These are phyloP conservation scores for Kodamaea derodonti DNA, from an alignment of 1,139 yeast species.

Conservation along the genomic window DNA sequence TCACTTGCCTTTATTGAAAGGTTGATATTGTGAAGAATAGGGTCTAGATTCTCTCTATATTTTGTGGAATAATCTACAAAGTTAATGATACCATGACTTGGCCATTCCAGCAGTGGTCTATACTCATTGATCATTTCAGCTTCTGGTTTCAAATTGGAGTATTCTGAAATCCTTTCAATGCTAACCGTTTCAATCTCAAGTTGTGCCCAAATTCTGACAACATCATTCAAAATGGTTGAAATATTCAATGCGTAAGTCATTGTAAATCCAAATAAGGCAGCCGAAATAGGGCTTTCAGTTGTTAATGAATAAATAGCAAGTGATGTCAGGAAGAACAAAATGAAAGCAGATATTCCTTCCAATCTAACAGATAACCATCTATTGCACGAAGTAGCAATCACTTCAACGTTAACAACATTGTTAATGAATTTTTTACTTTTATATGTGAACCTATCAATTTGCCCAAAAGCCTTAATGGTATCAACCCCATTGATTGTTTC, in stretches of 20 bases:
- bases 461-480: constrained; percentile 25
- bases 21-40: constrained; percentile 22
- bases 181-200: constrained; percentile 25
- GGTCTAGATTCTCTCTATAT: constrained; percentile 26
- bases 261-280: constrained; percentile 27
- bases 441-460: constrained; percentile 20
- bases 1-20: constrained; percentile 22
- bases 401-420: constrained; percentile 14
- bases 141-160: constrained; percentile 22
- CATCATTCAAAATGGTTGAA: constrained; percentile 19
- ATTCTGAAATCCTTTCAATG: constrained; percentile 26
- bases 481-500: constrained; percentile 31
- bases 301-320: constrained; percentile 18
- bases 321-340: constrained; percentile 19
- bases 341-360: constrained; percentile 21
- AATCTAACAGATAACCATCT: constrained; percentile 29
- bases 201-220: constrained; percentile 26
- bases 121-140: constrained; percentile 22
- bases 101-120: constrained; percentile 24
- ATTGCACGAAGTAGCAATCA: constrained; percentile 16
- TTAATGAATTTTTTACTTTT: constrained; percentile 15
- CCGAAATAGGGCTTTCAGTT: constrained; percentile 16
- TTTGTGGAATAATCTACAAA: constrained; percentile 23
- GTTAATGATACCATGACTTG: constrained; percentile 19
- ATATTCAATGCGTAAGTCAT: constrained; percentile 26